Evolutionary conservation across 148 eudicot genomes (phyloP).

Genomic region (Vaccinium corymbosum): DNA sequence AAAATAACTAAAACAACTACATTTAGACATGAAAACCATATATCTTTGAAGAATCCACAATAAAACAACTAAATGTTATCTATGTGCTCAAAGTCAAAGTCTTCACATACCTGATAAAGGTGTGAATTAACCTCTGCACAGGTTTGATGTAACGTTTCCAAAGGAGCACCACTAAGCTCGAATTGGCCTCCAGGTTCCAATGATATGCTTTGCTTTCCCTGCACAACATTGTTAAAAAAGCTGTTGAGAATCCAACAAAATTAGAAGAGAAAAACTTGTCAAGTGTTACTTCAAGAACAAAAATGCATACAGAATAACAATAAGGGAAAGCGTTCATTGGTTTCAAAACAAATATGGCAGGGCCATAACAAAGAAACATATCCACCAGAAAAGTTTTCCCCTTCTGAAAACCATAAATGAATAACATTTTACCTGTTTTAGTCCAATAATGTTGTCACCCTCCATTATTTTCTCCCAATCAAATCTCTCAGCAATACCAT

Average conservation of each 20-base stretch:
- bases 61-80: not conserved
- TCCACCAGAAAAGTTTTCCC: not conserved
- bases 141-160: constrained; percentile 97
- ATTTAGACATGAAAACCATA: not conserved
- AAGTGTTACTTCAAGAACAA: not conserved
- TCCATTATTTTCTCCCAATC: constrained; percentile 97
- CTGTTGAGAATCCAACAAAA: not conserved
- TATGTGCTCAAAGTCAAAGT: not conserved
- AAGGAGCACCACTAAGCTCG: constrained; percentile 99
- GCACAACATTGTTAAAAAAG: constrained; percentile 6
- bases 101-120: constrained; percentile 79
- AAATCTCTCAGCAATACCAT: constrained; percentile 92
- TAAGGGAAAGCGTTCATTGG: not conserved
- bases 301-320: constrained; percentile 6
- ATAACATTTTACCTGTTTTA: constrained; percentile 64
- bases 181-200: constrained; percentile 98
- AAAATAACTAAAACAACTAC: constrained; percentile 2
- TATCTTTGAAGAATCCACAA: not conserved
- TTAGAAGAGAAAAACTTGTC: not conserved
- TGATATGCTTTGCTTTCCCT: constrained; percentile 97
- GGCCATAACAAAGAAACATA: not conserved
- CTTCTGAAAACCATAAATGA: not conserved
- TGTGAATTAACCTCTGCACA: constrained; percentile 98
- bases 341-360: not conserved
- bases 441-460: constrained; percentile 92